A percentile compares a stretch with the other conserved stretches of the same genome.
phyloP scores from a whole-genome alignment of 2,329 filamentous ascomycete species.

The Penicillium rolfsii region DNA sequence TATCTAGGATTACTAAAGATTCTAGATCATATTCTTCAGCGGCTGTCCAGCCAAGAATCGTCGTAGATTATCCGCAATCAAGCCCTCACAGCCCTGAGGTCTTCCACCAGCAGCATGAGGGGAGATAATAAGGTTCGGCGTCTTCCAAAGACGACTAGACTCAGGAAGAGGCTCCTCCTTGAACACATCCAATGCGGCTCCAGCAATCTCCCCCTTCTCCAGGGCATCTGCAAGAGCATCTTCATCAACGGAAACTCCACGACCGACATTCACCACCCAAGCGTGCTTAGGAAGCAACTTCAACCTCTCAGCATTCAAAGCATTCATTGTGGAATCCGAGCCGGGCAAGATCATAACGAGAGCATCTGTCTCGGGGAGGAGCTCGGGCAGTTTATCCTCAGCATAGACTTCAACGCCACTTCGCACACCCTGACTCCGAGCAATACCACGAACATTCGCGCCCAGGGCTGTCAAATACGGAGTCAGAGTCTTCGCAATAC shows the following conservation, averaged over 20 bases:
- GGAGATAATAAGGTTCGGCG: constrained; percentile 28
- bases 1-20: not conserved
- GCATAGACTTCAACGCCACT: constrained; percentile 61
- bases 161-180: constrained; percentile 26
- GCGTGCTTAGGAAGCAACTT: constrained; percentile 58
- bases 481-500: constrained; percentile 65
- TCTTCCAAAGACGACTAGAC: constrained; percentile 27
- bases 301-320: constrained; percentile 59
- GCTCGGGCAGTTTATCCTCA: constrained; percentile 57
- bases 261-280: constrained; percentile 31
- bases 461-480: constrained; percentile 60
- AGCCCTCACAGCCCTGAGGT: constrained; percentile 61
- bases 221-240: constrained; percentile 27
- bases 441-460: constrained; percentile 62
- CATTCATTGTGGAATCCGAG: constrained; percentile 59
- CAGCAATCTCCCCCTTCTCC: constrained; percentile 27
- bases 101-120: constrained; percentile 41
- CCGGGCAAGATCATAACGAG: constrained; percentile 70
- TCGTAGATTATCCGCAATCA: constrained; percentile 65
- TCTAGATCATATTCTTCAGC: constrained; percentile 59
- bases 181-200: constrained; percentile 30
- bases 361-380: constrained; percentile 63
- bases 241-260: constrained; percentile 28
- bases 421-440: constrained; percentile 60
- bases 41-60: constrained; percentile 62